Percentiles rank a stretch among this genome's conserved stretches.
Conservation (phyloP, 352 stramenopile genomes). For the Globisporangium solare region DNA sequence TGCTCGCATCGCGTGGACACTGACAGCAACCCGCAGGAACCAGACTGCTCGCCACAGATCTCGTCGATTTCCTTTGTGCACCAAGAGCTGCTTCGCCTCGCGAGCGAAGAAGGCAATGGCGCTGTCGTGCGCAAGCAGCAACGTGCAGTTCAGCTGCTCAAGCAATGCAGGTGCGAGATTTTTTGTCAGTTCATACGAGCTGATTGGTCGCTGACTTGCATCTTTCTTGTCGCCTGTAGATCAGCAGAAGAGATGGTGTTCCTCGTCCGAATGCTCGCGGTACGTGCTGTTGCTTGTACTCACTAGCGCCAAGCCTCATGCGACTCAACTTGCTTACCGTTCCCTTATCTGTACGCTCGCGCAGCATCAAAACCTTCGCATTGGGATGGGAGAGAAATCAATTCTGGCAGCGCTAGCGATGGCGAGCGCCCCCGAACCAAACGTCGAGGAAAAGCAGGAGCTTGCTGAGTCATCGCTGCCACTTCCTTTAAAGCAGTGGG, state of each 20-base stretch:
- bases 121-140: slow-evolving; percentile 59
- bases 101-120: slow-evolving; percentile 49
- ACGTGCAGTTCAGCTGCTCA: slow-evolving; percentile 46
- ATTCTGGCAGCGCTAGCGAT: slow-evolving; percentile 62
- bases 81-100: slow-evolving; percentile 48
- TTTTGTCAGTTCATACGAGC: background rate
- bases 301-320: background rate
- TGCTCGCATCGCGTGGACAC: slow-evolving; percentile 10
- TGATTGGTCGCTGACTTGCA: background rate
- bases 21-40: background rate
- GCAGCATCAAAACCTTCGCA: slow-evolving; percentile 80
- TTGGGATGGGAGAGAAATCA: slow-evolving; percentile 79
- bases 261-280: slow-evolving; percentile 69
- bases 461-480: background rate
- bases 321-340: too few species aligned
- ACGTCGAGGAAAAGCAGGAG: background rate
- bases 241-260: slow-evolving; percentile 53
- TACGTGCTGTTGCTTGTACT: slow-evolving; percentile 18
- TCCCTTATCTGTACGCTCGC: background rate
- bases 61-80: slow-evolving; percentile 51
- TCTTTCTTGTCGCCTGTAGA: slow-evolving; percentile 12
- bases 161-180: slow-evolving; percentile 34
- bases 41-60: background rate
- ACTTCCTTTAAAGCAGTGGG: slow-evolving; percentile 33
- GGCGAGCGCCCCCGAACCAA: slow-evolving; percentile 18